phyloP scores from a whole-genome alignment of 2,329 filamentous ascomycete species.

The Aspergillus persii region DNA sequence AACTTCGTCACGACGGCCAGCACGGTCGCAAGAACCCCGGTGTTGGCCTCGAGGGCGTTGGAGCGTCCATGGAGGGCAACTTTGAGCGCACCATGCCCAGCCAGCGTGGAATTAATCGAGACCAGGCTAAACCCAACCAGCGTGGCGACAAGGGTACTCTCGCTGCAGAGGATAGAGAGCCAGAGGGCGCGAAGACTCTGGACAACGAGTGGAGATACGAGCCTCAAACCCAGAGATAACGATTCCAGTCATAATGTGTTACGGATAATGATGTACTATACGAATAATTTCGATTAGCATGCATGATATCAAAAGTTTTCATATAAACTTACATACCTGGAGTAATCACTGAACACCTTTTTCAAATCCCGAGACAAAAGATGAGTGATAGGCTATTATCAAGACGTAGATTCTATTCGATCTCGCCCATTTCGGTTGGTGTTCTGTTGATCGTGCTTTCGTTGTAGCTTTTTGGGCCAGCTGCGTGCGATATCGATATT shows the following conservation, averaged over 20 bases:
- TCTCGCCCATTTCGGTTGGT: constrained; percentile 2
- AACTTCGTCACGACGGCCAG: constrained; percentile 49
- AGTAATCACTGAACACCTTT: too few relatives aligned
- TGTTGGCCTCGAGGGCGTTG: constrained; percentile 46
- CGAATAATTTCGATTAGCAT: not conserved
- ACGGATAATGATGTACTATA: constrained; percentile 3
- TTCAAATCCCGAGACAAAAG: too few relatives aligned
- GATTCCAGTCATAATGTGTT: constrained; percentile 7
- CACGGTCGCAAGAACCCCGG: constrained; percentile 42
- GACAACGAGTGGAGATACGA: constrained; percentile 28
- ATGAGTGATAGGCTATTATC: not conserved
- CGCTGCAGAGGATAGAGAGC: constrained; percentile 29
- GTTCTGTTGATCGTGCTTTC: not conserved
- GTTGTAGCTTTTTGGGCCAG: constrained; percentile 74
- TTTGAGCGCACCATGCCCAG: constrained; percentile 23
- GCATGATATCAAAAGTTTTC: not conserved
- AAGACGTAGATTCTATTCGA: constrained; percentile 5
- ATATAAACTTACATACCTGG: not conserved
- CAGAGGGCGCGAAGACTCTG: constrained; percentile 29
- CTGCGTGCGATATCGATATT: constrained; percentile 85
- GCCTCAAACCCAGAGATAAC: constrained; percentile 23
- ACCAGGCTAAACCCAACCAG: constrained; percentile 20
- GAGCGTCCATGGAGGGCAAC: constrained; percentile 26
- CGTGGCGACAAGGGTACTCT: constrained; percentile 29
- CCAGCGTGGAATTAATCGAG: constrained; percentile 31